These are phyloP conservation scores for Favolaschia claudopus DNA, from an alignment of 768 basidiomycete species.

Conservation along the genomic window DNA sequence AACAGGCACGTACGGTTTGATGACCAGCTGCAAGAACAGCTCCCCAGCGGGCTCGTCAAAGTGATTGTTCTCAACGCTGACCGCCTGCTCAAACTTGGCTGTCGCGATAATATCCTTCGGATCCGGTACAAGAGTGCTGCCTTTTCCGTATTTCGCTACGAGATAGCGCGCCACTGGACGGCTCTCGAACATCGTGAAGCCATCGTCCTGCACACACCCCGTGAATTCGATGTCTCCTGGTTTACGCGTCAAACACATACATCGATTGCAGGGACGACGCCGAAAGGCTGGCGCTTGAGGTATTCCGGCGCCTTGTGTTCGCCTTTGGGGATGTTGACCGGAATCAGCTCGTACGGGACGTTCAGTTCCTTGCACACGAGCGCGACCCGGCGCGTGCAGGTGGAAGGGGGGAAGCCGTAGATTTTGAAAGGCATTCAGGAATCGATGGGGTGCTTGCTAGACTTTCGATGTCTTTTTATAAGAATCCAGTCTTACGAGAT, in stretches of 20 bases:
- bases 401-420: conserved; percentile 38
- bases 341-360: conserved; percentile 46
- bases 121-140: conserved; percentile 46
- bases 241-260: neutral
- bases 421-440: conserved; percentile 43
- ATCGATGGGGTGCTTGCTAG: too few relatives aligned
- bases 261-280: conserved; percentile 49
- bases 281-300: conserved; percentile 52
- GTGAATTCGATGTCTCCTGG: neutral
- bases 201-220: conserved; percentile 41
- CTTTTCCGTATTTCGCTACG: conserved; percentile 44
- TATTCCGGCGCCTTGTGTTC: conserved; percentile 37
- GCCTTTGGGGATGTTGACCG: conserved; percentile 36
- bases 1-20: conserved; percentile 41
- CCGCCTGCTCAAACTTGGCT: conserved; percentile 45
- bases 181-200: conserved; percentile 50
- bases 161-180: conserved; percentile 53
- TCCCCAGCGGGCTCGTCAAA: conserved; percentile 50
- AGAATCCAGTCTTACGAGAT: too few relatives aligned
- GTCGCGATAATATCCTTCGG: conserved; percentile 4
- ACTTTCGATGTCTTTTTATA: too few relatives aligned
- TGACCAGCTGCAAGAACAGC: conserved; percentile 48
- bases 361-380: conserved; percentile 46
- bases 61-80: conserved; percentile 49
- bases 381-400: conserved; percentile 49